These are phyloP conservation scores for Gossypium gossypioides DNA, from an alignment of 441 rosid genomes.

Conservation along the genomic window DNA sequence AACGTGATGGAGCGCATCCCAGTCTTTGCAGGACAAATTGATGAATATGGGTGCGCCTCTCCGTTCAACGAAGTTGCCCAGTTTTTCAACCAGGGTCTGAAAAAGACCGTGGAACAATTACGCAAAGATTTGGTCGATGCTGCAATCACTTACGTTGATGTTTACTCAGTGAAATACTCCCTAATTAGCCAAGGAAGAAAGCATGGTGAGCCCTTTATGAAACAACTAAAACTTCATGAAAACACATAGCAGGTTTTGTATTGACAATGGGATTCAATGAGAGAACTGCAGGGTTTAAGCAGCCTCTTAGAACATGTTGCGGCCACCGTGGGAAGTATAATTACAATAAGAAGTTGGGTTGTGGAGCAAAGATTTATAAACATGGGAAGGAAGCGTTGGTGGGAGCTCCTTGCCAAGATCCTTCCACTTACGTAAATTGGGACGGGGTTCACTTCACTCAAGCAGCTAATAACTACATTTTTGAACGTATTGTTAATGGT, in stretches of 20 bases:
- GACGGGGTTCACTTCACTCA: conserved; percentile 72
- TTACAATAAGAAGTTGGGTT: conserved; percentile 26
- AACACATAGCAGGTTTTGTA: not conserved
- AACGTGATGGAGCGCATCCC: conserved; percentile 43
- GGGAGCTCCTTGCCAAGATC: conserved; percentile 51
- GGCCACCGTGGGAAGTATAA: conserved; percentile 58
- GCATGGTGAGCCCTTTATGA: conserved; percentile 24
- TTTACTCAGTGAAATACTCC: conserved; percentile 41
- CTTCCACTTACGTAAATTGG: conserved; percentile 43
- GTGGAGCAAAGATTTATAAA: conserved; percentile 35
- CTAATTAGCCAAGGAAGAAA: conserved; percentile 29
- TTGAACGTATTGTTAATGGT: conserved; percentile 36
- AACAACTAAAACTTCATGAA: not conserved
- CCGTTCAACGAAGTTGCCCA: conserved; percentile 50
- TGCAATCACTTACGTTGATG: conserved; percentile 49
- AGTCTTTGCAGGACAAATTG: conserved; percentile 28
- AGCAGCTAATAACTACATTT: conserved; percentile 56
- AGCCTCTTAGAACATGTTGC: conserved; percentile 43
- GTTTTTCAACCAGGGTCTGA: conserved; percentile 37
- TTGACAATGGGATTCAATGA: not conserved
- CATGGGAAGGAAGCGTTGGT: conserved; percentile 38
- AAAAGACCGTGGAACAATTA: conserved; percentile 30
- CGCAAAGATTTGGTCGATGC: conserved; percentile 33
- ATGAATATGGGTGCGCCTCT: conserved; percentile 41
- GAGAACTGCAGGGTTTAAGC: conserved; percentile 27